Conservation (phyloP, 2,329 filamentous ascomycete species). For the Botryotinia narcissicola region DNA sequence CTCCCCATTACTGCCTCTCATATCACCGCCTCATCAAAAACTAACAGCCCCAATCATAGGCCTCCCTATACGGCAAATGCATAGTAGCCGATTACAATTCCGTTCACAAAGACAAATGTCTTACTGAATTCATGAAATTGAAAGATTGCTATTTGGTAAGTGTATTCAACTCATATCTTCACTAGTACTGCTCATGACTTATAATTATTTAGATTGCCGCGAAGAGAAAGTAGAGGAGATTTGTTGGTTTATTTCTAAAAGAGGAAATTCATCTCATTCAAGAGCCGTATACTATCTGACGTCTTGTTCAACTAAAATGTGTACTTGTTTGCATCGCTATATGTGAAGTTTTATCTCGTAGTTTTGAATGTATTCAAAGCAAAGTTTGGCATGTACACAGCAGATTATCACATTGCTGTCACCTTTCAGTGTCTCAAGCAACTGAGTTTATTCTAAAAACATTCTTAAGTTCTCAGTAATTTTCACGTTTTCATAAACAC, state of each 20-base stretch:
- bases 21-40: neutral
- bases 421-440: neutral
- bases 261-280: neutral
- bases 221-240: constrained; percentile 43
- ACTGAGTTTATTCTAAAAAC: neutral
- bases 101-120: constrained; percentile 87
- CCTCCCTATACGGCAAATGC: constrained; percentile 84
- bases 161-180: neutral
- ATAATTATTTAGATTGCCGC: constrained; percentile 47
- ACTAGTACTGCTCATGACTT: constrained; percentile 19
- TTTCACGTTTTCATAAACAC: neutral
- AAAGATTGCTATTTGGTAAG: constrained; percentile 86
- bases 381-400: neutral
- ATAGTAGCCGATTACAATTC: constrained; percentile 87
- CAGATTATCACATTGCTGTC: neutral
- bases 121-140: constrained; percentile 76
- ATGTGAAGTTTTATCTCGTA: neutral
- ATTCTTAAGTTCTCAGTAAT: neutral
- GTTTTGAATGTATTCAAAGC: neutral
- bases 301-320: neutral
- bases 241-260: neutral
- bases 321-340: neutral
- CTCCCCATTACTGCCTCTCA: neutral
- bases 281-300: neutral
- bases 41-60: constrained; percentile 50